Conservation (phyloP, 345 rosid species). For the Moricandia arvensis region DNA sequence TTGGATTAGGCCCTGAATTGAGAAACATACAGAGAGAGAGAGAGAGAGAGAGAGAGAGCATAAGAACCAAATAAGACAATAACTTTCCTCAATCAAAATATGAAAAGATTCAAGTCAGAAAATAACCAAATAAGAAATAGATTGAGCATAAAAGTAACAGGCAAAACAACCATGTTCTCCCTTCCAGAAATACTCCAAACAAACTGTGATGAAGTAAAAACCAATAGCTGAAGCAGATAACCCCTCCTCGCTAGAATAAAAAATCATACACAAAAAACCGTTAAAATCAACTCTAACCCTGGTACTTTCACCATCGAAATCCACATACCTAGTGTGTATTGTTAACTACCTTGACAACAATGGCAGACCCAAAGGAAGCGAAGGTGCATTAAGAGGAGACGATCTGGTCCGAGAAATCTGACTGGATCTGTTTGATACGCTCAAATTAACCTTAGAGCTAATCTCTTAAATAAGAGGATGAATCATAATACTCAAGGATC, state of each 20-base stretch:
- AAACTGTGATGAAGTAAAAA: constrained; percentile 44
- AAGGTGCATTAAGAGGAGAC: constrained; percentile 55
- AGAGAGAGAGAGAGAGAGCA: too few species aligned
- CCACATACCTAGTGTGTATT: not conserved
- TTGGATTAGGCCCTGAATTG: too few species aligned
- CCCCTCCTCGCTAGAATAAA: constrained; percentile 42
- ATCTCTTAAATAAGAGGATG: too few species aligned
- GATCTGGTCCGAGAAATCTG: constrained; percentile 66
- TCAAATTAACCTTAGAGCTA: too few species aligned
- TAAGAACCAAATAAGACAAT: too few species aligned
- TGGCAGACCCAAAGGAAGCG: constrained; percentile 70
- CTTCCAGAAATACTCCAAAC: constrained; percentile 47
- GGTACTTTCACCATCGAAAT: not conserved
- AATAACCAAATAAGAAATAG: not conserved
- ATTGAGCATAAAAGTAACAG: constrained; percentile 51
- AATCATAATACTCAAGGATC: too few species aligned
- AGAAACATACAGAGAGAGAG: too few species aligned
- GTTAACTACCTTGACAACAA: constrained; percentile 43
- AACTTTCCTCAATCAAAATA: too few species aligned
- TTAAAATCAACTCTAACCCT: not conserved
- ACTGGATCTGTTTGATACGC: constrained; percentile 38
- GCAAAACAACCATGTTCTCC: constrained; percentile 50
- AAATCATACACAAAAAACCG: constrained; percentile 38
- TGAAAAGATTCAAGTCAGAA: not conserved
- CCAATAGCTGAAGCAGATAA: constrained; percentile 34